phyloP scores from a whole-genome alignment of 2,329 filamentous ascomycete genomes.

The Fusarium sp. region DNA sequence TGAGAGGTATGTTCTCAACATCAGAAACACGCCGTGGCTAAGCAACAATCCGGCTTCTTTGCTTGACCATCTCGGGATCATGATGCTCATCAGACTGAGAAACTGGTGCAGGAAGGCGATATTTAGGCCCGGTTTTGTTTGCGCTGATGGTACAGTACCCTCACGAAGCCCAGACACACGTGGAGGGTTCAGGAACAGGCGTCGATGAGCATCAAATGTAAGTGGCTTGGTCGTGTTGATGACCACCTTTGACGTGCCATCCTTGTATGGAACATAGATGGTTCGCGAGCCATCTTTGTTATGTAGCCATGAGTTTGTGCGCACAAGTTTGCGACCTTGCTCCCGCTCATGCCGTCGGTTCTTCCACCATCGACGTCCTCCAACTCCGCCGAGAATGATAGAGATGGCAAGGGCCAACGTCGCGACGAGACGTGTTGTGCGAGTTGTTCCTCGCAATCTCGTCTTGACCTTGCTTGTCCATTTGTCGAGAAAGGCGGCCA shows the following conservation, averaged over 20 bases:
- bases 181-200: constrained; percentile 92
- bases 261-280: constrained; percentile 93
- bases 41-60: constrained; percentile 93
- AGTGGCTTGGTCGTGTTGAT: constrained; percentile 90
- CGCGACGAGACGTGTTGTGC: constrained; percentile 77
- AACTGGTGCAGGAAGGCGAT: constrained; percentile 97
- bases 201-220: constrained; percentile 95
- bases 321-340: constrained; percentile 81
- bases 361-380: constrained; percentile 81
- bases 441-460: constrained; percentile 72
- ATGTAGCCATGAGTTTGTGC: constrained; percentile 90
- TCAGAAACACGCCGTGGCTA: constrained; percentile 88
- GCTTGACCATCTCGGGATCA: constrained; percentile 94
- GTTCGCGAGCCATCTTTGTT: constrained; percentile 95
- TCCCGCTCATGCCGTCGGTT: constrained; percentile 80
- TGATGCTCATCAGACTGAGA: constrained; percentile 93
- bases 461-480: constrained; percentile 65
- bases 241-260: constrained; percentile 87
- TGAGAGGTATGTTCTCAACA: constrained; percentile 93
- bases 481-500: constrained; percentile 71
- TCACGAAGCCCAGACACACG: constrained; percentile 81
- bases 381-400: constrained; percentile 82
- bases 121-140: constrained; percentile 94
- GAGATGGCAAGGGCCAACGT: constrained; percentile 80
- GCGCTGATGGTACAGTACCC: constrained; percentile 81